Base-by-base conservation (phyloP, 1,139 yeast genomes). In the Torulaspora globosa region DNA sequence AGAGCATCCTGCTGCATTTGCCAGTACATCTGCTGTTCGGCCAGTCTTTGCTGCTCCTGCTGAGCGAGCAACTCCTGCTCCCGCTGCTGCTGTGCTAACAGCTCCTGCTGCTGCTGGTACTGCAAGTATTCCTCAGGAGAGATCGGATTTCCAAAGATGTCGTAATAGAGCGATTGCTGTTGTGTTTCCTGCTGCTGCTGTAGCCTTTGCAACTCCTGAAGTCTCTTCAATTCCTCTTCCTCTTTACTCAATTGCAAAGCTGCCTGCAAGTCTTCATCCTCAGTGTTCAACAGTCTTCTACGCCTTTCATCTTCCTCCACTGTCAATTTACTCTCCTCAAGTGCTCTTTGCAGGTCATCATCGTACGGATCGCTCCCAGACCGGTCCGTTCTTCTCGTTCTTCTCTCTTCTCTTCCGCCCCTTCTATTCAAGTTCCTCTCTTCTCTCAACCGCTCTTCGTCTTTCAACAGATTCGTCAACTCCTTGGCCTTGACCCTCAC, bases 401-500 rank as follows among this genome's bases (percentile, higher is more conserved):
- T 48, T 31, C 58, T 45, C 24, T 52, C 50, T 12, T 50, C 51
- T 45, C 60, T 56, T 39, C 64, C 58, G 33, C 67, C 60, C 52
- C 66, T 38, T 74, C 82, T 62, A 68, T 70, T 56, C 51, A 62
- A 33, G 29, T 67, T 73, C 54, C 98, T 75, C 66, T 87, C 97
- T 50, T 78, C 79, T 41, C 78, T 73, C 57, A 92, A 75, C 58
- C 96, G 75, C 58, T 89, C 97, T 54, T 87, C 95, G 63, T 92
- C 96, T 58, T 78, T 74, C 59, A 92, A 70, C 50, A 92, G 70
- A 15, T 84, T 70, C 0, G 95, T 90, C 67, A 92, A 73, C 58
- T 88, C 97, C 65, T 85, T 87, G 10, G 98, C 97, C 68, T 90
- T 88, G 39, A 87, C 89, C 52, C 99, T 76, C 53, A 92, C 79